Conservation (phyloP, 2,329 filamentous ascomycete genomes). For the Alternaria metachromatica region DNA sequence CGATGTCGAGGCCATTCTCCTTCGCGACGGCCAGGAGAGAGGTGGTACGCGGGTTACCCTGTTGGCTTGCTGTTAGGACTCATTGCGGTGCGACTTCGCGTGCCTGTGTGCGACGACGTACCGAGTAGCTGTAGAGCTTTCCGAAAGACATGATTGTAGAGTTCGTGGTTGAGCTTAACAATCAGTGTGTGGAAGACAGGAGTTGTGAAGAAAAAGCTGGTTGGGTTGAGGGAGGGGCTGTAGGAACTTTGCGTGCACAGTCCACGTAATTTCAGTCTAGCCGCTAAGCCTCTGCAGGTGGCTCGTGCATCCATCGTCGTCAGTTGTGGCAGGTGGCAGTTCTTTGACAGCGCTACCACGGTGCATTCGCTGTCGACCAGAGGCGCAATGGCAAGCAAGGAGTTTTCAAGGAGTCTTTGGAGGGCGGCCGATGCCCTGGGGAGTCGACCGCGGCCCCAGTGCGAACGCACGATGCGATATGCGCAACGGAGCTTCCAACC, state of each 20-base stretch:
- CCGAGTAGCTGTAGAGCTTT: slow-evolving; percentile 90
- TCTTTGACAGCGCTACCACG: slow-evolving; percentile 9
- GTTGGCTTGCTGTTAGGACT: slow-evolving; percentile 38
- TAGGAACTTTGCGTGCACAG: slow-evolving; percentile 24
- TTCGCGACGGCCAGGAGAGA: slow-evolving; percentile 93
- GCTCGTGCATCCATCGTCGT: slow-evolving; percentile 13
- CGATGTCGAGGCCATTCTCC: slow-evolving; percentile 93
- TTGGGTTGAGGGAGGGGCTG: slow-evolving; percentile 34
- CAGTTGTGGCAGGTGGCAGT: slow-evolving; percentile 12
- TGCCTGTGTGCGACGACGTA: slow-evolving; percentile 19
- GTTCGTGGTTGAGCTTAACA: slow-evolving; percentile 34
- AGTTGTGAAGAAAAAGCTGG: slow-evolving; percentile 33
- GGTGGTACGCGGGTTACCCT: slow-evolving; percentile 90
- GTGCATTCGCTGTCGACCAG: slow-evolving; percentile 8
- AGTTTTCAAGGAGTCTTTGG: slow-evolving; percentile 38
- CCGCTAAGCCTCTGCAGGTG: slow-evolving; percentile 24
- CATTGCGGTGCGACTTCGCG: slow-evolving; percentile 12
- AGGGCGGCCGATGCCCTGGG: slow-evolving; percentile 35
- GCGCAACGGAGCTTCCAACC: slow-evolving; percentile 25
- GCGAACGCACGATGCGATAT: slow-evolving; percentile 28
- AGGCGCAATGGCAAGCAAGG: slow-evolving; percentile 40
- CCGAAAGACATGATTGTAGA: slow-evolving; percentile 86
- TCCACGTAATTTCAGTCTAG: slow-evolving; percentile 36
- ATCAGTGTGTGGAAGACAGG: slow-evolving; percentile 34
- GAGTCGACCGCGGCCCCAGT: slow-evolving; percentile 27